Evolutionary conservation across 2,329 filamentous ascomycete species (phyloP).

Genomic region (Penicillium sp.): DNA sequence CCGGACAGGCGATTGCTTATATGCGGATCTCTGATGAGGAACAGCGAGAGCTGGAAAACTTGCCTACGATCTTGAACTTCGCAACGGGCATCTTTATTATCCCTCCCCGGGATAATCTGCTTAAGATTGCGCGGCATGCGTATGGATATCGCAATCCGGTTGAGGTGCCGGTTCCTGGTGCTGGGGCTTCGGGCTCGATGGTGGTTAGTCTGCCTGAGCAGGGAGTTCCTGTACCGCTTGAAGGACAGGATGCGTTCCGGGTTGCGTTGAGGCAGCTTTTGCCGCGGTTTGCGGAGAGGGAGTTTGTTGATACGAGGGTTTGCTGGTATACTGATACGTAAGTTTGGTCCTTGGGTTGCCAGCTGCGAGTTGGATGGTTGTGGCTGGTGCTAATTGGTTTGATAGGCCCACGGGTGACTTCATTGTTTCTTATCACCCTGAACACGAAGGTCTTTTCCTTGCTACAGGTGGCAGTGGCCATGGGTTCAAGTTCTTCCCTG

Average conservation of each 20-base stretch:
- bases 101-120: conserved; percentile 54
- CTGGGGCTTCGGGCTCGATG: conserved; percentile 26
- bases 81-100: conserved; percentile 56
- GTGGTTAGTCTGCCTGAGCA: conserved; percentile 43
- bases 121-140: conserved; percentile 69
- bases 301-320: conserved; percentile 62
- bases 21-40: conserved; percentile 71
- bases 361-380: not conserved
- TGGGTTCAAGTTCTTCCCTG: conserved; percentile 55
- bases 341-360: conserved; percentile 15
- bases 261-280: conserved; percentile 61
- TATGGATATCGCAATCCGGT: conserved; percentile 62
- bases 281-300: conserved; percentile 59
- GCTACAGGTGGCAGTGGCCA: conserved; percentile 57
- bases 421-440: conserved; percentile 68
- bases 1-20: conserved; percentile 79
- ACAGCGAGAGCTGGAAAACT: conserved; percentile 61
- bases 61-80: conserved; percentile 62
- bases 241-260: conserved; percentile 63
- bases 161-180: conserved; percentile 30
- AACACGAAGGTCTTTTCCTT: conserved; percentile 51
- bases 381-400: not conserved
- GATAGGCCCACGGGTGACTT: conserved; percentile 63
- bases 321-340: conserved; percentile 77
- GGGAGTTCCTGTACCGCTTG: conserved; percentile 45